These are phyloP conservation scores for Talaromyces amestolkiae DNA, from an alignment of 2,329 filamentous ascomycete species.

Conservation along the genomic window DNA sequence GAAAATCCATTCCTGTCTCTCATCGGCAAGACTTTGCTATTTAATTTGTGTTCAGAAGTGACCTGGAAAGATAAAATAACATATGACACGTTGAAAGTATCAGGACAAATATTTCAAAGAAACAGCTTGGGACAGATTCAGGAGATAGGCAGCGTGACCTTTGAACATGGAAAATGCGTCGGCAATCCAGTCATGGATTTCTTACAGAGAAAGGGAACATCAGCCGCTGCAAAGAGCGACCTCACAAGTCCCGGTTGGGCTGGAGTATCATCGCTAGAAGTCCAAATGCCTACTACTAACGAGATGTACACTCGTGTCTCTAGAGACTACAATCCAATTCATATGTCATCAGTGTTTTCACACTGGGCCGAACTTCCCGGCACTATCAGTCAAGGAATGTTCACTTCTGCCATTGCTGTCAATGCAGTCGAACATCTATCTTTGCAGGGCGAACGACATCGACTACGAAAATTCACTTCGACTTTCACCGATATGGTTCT, in stretches of 20 bases:
- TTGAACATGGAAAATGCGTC: neutral
- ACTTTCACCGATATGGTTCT: constrained; percentile 96
- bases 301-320: constrained; percentile 97
- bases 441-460: constrained; percentile 95
- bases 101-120: neutral
- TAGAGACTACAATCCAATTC: constrained; percentile 97
- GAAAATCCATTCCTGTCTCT: neutral
- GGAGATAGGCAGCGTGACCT: neutral
- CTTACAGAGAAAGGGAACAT: neutral
- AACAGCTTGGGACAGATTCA: neutral
- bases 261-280: constrained; percentile 3
- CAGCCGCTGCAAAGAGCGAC: neutral
- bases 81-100: neutral
- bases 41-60: neutral
- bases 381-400: constrained; percentile 99
- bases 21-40: neutral
- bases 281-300: constrained; percentile 54
- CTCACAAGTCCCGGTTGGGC: constrained; percentile 3
- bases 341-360: constrained; percentile 94
- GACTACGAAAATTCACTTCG: constrained; percentile 94
- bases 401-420: constrained; percentile 92
- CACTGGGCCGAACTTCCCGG: constrained; percentile 95
- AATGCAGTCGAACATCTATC: constrained; percentile 92
- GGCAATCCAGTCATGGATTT: constrained; percentile 4
- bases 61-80: constrained; percentile 1